Percentiles rank a stretch among this genome's conserved stretches.
Evolutionary conservation across 805 yeast genomes (phyloP).

Genomic region (Priceomyces haplophilus): DNA sequence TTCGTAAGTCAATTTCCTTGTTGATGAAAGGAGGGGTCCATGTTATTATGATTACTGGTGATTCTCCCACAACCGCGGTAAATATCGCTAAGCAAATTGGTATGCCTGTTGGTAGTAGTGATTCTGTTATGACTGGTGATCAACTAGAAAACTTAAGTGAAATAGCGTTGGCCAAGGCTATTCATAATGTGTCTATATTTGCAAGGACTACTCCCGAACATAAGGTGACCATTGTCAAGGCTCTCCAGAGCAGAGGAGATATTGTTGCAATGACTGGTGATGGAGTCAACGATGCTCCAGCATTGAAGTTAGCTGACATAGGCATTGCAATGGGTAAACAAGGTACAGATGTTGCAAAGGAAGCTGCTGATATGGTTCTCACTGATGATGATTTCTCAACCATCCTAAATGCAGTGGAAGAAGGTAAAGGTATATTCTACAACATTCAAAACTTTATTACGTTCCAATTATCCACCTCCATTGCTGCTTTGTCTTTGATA

Average conservation of each 20-base stretch:
- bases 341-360: constrained; percentile 98
- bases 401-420: constrained; percentile 88
- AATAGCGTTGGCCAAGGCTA: constrained; percentile 68
- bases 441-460: constrained; percentile 94
- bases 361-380: constrained; percentile 96
- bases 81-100: constrained; percentile 89
- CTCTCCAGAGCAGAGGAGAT: constrained; percentile 86
- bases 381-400: constrained; percentile 97
- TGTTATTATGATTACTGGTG: constrained; percentile 98
- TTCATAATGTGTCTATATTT: constrained; percentile 80
- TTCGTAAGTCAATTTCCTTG: constrained; percentile 66
- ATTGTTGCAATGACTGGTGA: constrained; percentile 95
- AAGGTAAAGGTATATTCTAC: constrained; percentile 95
- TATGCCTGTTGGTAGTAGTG: constrained; percentile 65
- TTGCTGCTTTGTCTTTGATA: constrained; percentile 88
- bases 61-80: constrained; percentile 80
- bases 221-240: constrained; percentile 84
- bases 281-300: constrained; percentile 94
- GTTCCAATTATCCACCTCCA: constrained; percentile 92
- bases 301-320: constrained; percentile 90
- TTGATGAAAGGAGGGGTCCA: constrained; percentile 92
- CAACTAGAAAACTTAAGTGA: constrained; percentile 72
- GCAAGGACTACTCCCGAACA: constrained; percentile 96
- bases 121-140: constrained; percentile 81
- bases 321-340: constrained; percentile 92